A percentile compares a stretch with the other conserved stretches of the same genome.
Conservation (phyloP, 768 basidiomycete species). For the Strobilomyces dryophilus region DNA sequence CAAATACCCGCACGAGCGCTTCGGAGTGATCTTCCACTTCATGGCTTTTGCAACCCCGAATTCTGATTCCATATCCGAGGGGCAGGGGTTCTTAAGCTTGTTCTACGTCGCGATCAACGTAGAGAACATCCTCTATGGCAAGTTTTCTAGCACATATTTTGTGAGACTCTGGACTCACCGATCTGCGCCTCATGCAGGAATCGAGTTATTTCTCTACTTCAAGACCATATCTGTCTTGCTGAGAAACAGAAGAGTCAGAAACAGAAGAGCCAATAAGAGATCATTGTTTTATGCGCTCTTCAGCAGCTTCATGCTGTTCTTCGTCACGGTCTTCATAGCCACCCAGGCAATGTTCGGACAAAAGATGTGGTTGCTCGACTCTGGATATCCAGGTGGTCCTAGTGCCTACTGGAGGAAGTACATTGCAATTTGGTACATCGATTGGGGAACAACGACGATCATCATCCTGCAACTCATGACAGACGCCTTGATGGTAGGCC, state of each 20-base stretch:
- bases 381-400: neutral
- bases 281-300: neutral
- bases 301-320: constrained; percentile 24
- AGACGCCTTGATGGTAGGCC: constrained; percentile 17
- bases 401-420: neutral
- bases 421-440: constrained; percentile 25
- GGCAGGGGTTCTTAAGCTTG: constrained; percentile 5
- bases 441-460: constrained; percentile 1
- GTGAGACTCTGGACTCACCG: neutral
- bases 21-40: too few species aligned
- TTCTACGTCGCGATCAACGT: constrained; percentile 16
- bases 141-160: neutral
- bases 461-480: neutral
- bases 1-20: neutral
- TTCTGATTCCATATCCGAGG: neutral
- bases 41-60: neutral
- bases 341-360: neutral
- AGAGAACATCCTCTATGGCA: constrained; percentile 19
- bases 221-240: constrained; percentile 17
- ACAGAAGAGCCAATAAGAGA: neutral
- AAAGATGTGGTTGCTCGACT: neutral
- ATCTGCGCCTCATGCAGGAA: constrained; percentile 6
- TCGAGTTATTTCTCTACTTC: constrained; percentile 22
- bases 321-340: constrained; percentile 30
- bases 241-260: constrained; percentile 1